Conservation (phyloP, 352 stramenopile genomes). For the Globisporangium abappressorium region DNA sequence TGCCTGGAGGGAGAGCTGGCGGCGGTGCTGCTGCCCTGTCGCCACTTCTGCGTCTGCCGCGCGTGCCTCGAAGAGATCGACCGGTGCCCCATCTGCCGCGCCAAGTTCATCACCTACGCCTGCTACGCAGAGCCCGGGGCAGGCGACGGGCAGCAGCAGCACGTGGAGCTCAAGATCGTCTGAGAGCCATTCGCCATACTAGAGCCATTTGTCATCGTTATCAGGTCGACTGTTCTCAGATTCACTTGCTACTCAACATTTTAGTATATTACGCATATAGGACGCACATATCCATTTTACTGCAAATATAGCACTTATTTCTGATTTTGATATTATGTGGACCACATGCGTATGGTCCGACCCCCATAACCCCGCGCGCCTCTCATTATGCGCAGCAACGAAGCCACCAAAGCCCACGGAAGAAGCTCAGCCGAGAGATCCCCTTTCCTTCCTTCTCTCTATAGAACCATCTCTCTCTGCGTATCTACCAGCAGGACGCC, state of each 20-base stretch:
- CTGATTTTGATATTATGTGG: conserved; percentile 6
- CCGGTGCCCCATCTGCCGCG: conserved; percentile 64
- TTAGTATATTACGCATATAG: background rate
- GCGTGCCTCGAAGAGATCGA: conserved; percentile 71
- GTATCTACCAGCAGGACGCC: background rate
- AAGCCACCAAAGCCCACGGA: background rate
- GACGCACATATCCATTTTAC: background rate
- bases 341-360: background rate
- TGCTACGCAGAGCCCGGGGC: conserved; percentile 25
- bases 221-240: background rate
- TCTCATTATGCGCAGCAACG: conserved; percentile 6
- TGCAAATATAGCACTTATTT: background rate
- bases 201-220: background rate
- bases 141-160: background rate
- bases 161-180: conserved; percentile 16
- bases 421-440: conserved; percentile 6
- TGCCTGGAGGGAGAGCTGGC: conserved; percentile 45
- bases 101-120: conserved; percentile 55
- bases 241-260: background rate
- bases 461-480: background rate
- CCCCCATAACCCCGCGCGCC: background rate
- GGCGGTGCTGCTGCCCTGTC: conserved; percentile 57
- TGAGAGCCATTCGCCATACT: conserved; percentile 1
- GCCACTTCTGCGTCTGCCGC: conserved; percentile 63
- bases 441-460: background rate